A percentile compares a stretch with the other conserved stretches of the same genome.
Conservation (phyloP, 495 filamentous ascomycete genomes). For the Penicillium pulvis region DNA sequence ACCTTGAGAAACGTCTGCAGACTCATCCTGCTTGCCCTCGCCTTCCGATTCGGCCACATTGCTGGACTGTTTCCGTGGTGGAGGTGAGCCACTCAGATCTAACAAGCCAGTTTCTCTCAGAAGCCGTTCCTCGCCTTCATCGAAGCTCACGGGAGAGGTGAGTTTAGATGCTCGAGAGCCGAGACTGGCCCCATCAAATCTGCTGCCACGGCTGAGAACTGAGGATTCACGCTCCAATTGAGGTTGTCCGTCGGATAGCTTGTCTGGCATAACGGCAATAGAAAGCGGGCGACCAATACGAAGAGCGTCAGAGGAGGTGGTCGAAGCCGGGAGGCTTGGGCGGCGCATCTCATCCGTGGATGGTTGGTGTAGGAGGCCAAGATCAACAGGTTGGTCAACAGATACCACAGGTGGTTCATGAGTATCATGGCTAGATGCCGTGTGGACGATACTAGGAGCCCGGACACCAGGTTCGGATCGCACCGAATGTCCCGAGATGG, state of each 20-base stretch:
- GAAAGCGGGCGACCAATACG: constrained; percentile 36
- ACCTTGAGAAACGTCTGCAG: constrained; percentile 33
- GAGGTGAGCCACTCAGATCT: constrained; percentile 43
- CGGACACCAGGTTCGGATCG: constrained; percentile 21
- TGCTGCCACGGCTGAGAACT: constrained; percentile 40
- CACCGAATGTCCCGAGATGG: constrained; percentile 26
- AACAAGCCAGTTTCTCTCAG: constrained; percentile 51
- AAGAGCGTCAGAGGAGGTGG: constrained; percentile 33
- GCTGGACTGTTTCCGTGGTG: constrained; percentile 35
- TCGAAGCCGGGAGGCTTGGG: constrained; percentile 40
- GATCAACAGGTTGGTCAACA: constrained; percentile 15
- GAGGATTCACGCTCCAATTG: constrained; percentile 42
- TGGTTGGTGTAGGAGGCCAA: constrained; percentile 22
- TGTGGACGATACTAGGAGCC: constrained; percentile 25
- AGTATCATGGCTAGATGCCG: constrained; percentile 23
- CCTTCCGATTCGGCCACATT: constrained; percentile 41
- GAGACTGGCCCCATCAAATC: constrained; percentile 41
- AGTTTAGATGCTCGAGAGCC: constrained; percentile 42
- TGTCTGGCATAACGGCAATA: constrained; percentile 20
- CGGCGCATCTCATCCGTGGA: constrained; percentile 33
- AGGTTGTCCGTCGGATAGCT: neutral
- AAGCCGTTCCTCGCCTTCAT: constrained; percentile 52
- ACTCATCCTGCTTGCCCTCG: constrained; percentile 35
- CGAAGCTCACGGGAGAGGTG: constrained; percentile 39
- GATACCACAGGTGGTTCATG: constrained; percentile 10